These are phyloP conservation scores for Penicillium griseofulvum DNA, from an alignment of 2,329 filamentous ascomycete species.

Conservation along the genomic window DNA sequence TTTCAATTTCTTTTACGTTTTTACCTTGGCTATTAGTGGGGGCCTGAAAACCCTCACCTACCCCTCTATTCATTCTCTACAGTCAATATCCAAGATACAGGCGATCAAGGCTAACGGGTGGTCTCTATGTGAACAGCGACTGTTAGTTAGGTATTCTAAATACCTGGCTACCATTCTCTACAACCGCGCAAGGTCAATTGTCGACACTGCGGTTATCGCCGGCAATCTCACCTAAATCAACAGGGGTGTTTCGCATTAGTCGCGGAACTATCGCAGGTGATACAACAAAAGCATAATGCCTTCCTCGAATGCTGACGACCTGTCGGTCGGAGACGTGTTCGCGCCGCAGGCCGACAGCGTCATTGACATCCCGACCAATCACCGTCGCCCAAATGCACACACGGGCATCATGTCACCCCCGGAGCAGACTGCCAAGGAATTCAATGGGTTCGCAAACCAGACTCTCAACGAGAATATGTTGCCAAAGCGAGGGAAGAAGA, in stretches of 20 bases:
- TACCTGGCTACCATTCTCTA: slow-evolving; percentile 14
- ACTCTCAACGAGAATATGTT: slow-evolving; percentile 28
- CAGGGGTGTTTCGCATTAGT: neutral
- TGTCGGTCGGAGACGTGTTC: slow-evolving; percentile 42
- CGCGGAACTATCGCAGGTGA: neutral
- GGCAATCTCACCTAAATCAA: neutral
- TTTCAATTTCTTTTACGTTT: slow-evolving; percentile 3
- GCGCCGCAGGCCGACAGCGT: slow-evolving; percentile 36
- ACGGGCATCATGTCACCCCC: slow-evolving; percentile 28
- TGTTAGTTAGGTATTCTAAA: slow-evolving; percentile 13
- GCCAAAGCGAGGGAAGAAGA: slow-evolving; percentile 40
- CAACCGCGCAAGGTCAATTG: slow-evolving; percentile 11
- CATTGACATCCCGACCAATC: slow-evolving; percentile 24
- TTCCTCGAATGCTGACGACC: slow-evolving; percentile 30
- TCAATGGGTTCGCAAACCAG: slow-evolving; percentile 29
- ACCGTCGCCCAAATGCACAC: slow-evolving; percentile 25
- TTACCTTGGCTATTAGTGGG: slow-evolving; percentile 17
- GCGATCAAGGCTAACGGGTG: slow-evolving; percentile 13
- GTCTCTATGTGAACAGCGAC: slow-evolving; percentile 8
- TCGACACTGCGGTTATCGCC: slow-evolving; percentile 6
- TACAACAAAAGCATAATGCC: slow-evolving; percentile 18
- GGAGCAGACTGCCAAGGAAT: slow-evolving; percentile 15
- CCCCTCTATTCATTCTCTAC: slow-evolving; percentile 17
- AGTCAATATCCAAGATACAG: neutral
- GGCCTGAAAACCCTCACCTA: slow-evolving; percentile 14